phyloP scores from a whole-genome alignment of 164 flowering plant genomes.

The Aristolochia contorta region DNA sequence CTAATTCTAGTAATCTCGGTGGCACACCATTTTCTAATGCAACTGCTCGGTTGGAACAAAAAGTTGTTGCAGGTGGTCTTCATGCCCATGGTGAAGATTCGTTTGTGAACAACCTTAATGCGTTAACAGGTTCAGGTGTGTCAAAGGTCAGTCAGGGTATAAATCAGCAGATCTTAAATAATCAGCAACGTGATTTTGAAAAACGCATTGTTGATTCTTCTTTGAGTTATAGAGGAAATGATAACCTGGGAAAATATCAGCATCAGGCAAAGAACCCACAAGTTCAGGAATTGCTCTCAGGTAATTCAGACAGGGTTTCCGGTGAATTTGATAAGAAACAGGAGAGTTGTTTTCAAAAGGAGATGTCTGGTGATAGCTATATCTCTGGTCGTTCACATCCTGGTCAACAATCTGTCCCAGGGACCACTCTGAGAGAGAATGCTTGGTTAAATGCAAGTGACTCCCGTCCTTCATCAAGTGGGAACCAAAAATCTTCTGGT shows the following conservation, averaged over 20 bases:
- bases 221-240: slow-evolving; percentile 17
- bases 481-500: slow-evolving; percentile 33
- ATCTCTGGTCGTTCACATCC: slow-evolving; percentile 26
- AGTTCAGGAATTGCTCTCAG: slow-evolving; percentile 11
- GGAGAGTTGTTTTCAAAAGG: slow-evolving; percentile 21
- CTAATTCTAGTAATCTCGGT: slow-evolving; percentile 10
- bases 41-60: slow-evolving; percentile 21
- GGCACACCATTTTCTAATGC: slow-evolving; percentile 13
- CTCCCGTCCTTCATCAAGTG: slow-evolving; percentile 21
- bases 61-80: slow-evolving; percentile 12
- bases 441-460: slow-evolving; percentile 24
- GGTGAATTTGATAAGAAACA: slow-evolving; percentile 22
- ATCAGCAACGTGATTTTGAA: slow-evolving; percentile 21
- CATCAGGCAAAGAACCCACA: slow-evolving; percentile 13
- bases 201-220: slow-evolving; percentile 19
- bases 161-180: slow-evolving; percentile 17
- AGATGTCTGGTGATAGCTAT: slow-evolving; percentile 24
- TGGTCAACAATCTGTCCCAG: slow-evolving; percentile 16
- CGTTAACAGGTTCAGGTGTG: slow-evolving; percentile 13
- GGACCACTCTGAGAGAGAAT: slow-evolving; percentile 23
- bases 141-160: slow-evolving; percentile 17
- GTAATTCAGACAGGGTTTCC: slow-evolving; percentile 19
- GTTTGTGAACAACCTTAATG: slow-evolving; percentile 10
- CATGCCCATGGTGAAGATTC: slow-evolving; percentile 17
- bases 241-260: slow-evolving; percentile 15